A percentile compares a stretch with the other conserved stretches of the same genome.
These are phyloP conservation scores for Podospora conica DNA, from an alignment of 495 filamentous ascomycete species.

Conservation along the genomic window DNA sequence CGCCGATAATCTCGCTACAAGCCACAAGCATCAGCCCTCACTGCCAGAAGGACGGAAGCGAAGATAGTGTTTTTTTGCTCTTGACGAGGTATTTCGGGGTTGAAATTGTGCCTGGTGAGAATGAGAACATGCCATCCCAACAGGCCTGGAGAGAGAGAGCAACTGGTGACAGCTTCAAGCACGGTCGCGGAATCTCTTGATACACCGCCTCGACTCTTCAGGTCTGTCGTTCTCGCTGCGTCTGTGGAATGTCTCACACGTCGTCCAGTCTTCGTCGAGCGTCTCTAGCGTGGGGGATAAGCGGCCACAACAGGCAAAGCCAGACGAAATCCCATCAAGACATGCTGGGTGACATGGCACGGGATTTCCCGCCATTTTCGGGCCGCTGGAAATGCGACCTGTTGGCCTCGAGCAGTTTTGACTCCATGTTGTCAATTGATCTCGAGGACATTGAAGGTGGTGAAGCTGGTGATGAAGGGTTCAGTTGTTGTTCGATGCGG, in stretches of 20 bases:
- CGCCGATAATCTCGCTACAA: not conserved
- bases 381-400: not conserved
- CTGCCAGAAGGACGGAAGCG: not conserved
- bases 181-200: not conserved
- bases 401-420: not conserved
- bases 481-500: not conserved
- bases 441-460: too few relatives aligned
- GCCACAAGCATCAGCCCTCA: not conserved
- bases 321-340: not conserved
- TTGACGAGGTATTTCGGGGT: not conserved
- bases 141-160: not conserved
- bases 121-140: not conserved
- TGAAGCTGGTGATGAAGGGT: too few relatives aligned
- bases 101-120: too few relatives aligned
- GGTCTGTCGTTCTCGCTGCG: not conserved
- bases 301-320: not conserved
- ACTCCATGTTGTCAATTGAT: not conserved
- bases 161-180: not conserved
- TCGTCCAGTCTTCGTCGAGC: not conserved
- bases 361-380: not conserved
- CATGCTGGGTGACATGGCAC: conserved; percentile 2
- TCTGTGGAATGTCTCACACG: not conserved
- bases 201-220: not conserved
- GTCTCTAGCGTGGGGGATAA: not conserved
- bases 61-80: not conserved